Conservation (phyloP, 2,329 filamentous ascomycete species). For the Nemania sp. region DNA sequence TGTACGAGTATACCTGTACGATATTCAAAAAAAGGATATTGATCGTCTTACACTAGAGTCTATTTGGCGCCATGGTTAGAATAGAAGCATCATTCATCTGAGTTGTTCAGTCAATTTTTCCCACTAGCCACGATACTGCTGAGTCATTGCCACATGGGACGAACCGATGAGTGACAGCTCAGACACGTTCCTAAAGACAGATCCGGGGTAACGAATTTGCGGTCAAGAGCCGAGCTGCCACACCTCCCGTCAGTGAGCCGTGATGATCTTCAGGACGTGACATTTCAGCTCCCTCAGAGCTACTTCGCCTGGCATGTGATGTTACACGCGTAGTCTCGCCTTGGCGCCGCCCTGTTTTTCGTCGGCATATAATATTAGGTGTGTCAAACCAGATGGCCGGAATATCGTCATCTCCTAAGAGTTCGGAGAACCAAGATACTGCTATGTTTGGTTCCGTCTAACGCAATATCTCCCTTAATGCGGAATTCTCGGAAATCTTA, state of each 20-base stretch:
- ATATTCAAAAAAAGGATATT: conserved; percentile 1
- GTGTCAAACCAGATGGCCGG: too few species aligned
- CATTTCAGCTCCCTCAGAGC: too few species aligned
- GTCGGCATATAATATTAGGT: too few species aligned
- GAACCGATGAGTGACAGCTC: neutral
- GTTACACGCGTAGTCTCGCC: too few species aligned
- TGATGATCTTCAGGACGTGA: too few species aligned
- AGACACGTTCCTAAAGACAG: neutral
- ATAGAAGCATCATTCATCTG: conserved; percentile 1
- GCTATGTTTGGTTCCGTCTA: too few species aligned
- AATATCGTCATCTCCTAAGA: too few species aligned
- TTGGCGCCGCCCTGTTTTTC: too few species aligned
- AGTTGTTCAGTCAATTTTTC: neutral
- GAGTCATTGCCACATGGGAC: neutral
- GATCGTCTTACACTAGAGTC: conserved; percentile 1
- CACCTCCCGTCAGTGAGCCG: neutral
- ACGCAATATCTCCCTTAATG: too few species aligned
- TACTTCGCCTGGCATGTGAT: too few species aligned
- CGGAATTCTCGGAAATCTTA: too few species aligned
- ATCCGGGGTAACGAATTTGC: neutral
- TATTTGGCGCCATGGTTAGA: neutral
- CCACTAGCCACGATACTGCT: neutral
- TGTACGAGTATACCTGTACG: neutral
- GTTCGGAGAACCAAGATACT: too few species aligned
- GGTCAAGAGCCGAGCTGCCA: neutral